phyloP scores from a whole-genome alignment of 1,284 basidiomycete species.

The Rhodotorula mucilaginosa region DNA sequence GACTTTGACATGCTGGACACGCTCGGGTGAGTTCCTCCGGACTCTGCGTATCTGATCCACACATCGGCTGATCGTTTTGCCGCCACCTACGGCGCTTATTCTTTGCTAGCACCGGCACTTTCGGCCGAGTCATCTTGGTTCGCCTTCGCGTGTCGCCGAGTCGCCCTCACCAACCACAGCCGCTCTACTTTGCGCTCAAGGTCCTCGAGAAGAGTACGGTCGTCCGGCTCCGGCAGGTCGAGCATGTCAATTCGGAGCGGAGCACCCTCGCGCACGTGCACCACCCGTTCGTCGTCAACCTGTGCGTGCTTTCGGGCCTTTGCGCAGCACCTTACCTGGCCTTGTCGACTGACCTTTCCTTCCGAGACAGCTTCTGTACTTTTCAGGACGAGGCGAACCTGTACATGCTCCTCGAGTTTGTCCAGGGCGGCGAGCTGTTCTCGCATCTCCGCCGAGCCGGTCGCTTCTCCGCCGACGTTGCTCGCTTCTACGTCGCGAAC shows the following conservation, averaged over 20 bases:
- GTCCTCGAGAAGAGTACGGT: conserved; percentile 56
- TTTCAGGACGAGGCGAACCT: conserved; percentile 78
- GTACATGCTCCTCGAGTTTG: conserved; percentile 91
- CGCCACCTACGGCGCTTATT: no score
- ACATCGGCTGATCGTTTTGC: not conserved
- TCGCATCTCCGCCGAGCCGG: conserved; percentile 67
- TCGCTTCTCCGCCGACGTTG: conserved; percentile 88
- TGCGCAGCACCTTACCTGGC: not conserved
- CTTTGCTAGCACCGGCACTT: conserved; percentile 41
- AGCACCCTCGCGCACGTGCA: conserved; percentile 55
- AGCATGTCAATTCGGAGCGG: conserved; percentile 58
- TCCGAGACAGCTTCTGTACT: conserved; percentile 50
- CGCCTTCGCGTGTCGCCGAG: conserved; percentile 30
- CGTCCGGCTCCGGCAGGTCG: conserved; percentile 57
- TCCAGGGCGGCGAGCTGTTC: conserved; percentile 94
- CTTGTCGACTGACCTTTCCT: no score
- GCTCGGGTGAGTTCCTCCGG: conserved; percentile 32
- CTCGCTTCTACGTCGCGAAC: conserved; percentile 94
- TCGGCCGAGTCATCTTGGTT: conserved; percentile 43
- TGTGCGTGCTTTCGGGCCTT: conserved; percentile 47
- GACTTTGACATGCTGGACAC: conserved; percentile 46
- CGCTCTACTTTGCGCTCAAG: conserved; percentile 50
- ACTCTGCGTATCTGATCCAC: not conserved
- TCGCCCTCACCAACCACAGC: conserved; percentile 28
- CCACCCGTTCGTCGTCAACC: conserved; percentile 60